Evolutionary conservation across 73 alveolate genomes (phyloP), one percentile per base, ranked within the genome.

Genomic region (Diophrys sp.): DNA sequence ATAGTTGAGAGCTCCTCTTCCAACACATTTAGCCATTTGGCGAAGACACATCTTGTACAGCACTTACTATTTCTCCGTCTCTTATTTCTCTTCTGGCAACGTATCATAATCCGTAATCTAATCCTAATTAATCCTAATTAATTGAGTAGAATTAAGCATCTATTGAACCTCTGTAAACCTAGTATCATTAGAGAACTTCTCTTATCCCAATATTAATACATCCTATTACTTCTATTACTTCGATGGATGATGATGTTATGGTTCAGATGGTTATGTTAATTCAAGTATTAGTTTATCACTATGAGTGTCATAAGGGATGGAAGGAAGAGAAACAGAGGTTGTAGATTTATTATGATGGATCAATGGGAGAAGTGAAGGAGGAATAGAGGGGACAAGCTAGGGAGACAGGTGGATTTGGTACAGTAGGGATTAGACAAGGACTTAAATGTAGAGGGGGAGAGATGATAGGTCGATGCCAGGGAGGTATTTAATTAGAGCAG

Each of bases 1-100:
- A 96, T 86, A 2, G 87, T 90, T 84, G 54, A 96, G 80, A 0
- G 99, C 98, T 2, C 99, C 99, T 54, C 93, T 92, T 11, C 99
- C 99, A 29, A 91, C 89, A 71, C 98, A 94, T 77, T 95, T 94
- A 14, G 99, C 84, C 32, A 92, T 80, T 81, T 95, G 95, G 68
- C 97, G 82, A 14, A 86, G 81, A 82, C 94, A 85, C 81, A 95
- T 80, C 78, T 96, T 97, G 29, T 93, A 89, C 29, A 94, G 94
- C 1, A 96, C 81, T 54, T 78, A 66, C 74, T 88, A 87, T 86
- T 93, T 95, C 70, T 91, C 97, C 26, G 84, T 79, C 29, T 93
- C 96, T 25, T 92, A 71, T 57, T 82, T 84, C 70, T 95, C 96
- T 62, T 80, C 91, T 0, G 91, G 44, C 27, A 85, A 56, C 31